Evolutionary conservation across 106 monocot genomes (phyloP).

Genomic region (Platanthera zijinensis): DNA sequence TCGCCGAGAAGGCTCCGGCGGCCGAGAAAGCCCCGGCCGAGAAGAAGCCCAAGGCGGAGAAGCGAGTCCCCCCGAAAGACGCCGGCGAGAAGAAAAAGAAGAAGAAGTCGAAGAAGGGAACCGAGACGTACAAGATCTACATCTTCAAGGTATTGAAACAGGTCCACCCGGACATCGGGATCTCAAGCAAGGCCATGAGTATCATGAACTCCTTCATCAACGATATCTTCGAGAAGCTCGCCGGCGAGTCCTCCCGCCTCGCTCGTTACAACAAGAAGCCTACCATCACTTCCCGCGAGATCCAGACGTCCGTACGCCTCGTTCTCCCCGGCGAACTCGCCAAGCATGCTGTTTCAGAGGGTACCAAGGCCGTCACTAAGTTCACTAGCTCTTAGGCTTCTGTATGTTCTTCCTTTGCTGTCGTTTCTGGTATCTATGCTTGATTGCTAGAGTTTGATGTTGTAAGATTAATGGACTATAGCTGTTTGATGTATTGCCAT

Average conservation of each 20-base stretch:
- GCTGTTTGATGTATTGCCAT: too few species aligned
- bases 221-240: conserved; percentile 92
- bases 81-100: conserved; percentile 17
- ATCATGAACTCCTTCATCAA: too few species aligned
- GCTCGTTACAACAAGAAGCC: conserved; percentile 81
- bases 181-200: too few species aligned
- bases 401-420: too few species aligned
- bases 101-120: conserved; percentile 9
- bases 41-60: conserved; percentile 11
- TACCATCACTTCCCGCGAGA: conserved; percentile 67
- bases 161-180: conserved; percentile 20
- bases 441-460: too few species aligned
- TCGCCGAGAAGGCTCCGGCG: conserved; percentile 13
- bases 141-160: conserved; percentile 36
- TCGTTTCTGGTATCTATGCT: too few species aligned
- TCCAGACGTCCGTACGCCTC: conserved; percentile 70
- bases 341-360: conserved; percentile 53
- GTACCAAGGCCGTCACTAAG: conserved; percentile 35
- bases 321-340: conserved; percentile 75
- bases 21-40: background rate
- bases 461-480: too few species aligned
- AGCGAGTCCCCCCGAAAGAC: conserved; percentile 9
- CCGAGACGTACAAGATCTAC: conserved; percentile 37
- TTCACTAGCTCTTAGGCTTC: conserved; percentile 22
- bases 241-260: conserved; percentile 52